A percentile compares a stretch with the other conserved stretches of the same genome.
phyloP scores from a whole-genome alignment of 306 rosid species.

The Myrica gale region DNA sequence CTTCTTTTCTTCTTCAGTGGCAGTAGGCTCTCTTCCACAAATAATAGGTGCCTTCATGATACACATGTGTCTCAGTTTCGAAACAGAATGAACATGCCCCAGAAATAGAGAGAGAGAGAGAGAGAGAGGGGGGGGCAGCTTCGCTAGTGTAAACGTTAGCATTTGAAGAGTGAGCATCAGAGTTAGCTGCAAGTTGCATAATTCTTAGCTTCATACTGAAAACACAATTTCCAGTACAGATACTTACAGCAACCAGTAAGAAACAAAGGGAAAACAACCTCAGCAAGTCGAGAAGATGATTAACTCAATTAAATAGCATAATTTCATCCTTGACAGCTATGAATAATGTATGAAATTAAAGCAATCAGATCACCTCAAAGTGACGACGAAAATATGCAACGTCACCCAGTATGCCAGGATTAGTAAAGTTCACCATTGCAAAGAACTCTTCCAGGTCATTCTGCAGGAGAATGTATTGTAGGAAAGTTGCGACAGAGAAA shows the following conservation, averaged over 20 bases:
- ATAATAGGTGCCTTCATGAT: slow-evolving; percentile 77
- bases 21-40: slow-evolving; percentile 92
- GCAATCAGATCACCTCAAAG: slow-evolving; percentile 62
- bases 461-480: slow-evolving; percentile 43
- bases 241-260: background rate
- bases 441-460: slow-evolving; percentile 95
- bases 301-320: background rate
- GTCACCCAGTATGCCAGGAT: slow-evolving; percentile 81
- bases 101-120: slow-evolving; percentile 12
- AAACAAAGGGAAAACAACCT: slow-evolving; percentile 3
- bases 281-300: background rate
- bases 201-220: background rate
- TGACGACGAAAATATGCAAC: slow-evolving; percentile 74
- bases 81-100: slow-evolving; percentile 16
- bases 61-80: slow-evolving; percentile 23
- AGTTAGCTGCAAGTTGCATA: background rate
- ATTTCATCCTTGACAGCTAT: background rate
- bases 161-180: background rate
- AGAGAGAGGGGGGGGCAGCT: background rate
- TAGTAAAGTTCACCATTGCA: slow-evolving; percentile 91
- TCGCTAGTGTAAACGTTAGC: background rate
- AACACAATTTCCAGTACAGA: background rate
- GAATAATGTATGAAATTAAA: slow-evolving; percentile 15
- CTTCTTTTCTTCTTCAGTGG: slow-evolving; percentile 74
- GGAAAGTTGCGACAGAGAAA: background rate